Base-by-base conservation (phyloP, 441 rosid species). In the Euphorbia schlechtendalii region DNA sequence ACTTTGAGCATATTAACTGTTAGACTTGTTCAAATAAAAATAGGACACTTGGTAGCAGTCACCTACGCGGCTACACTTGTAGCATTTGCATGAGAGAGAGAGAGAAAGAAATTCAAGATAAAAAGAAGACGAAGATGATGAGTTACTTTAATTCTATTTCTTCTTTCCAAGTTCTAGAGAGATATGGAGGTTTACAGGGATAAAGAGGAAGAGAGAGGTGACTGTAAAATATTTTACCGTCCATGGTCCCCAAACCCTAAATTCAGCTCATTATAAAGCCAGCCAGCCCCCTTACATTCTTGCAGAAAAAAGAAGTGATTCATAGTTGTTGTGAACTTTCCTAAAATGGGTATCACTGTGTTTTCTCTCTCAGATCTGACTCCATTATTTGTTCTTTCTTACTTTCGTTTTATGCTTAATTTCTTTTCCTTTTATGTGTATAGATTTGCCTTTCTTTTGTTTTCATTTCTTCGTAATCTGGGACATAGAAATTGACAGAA, bases 401-500 rank as follows among this genome's bases (percentile, higher is more conserved):
- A 1, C 25, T 40, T 55, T 32, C 12, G 58, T 32, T 48, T 60
- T 61, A 38, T 22, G 3, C 25, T 4, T 36, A 1, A 18, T 5
- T 18, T 8, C 15, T 2, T 21, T 20, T 8, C 4, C 21, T 18
- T 21, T 51, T 51, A 5, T 20, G 30, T 27, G 30, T 27, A 27
- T 27, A 27, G 30, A 27, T 27, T 27, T 27, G 30, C 2, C 55
- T 21, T n/a, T 4, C 27, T 27, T 24, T 8, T 52, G 48, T 56
- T 48, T 51, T 51, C 13, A n/a, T 22, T 21, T 51, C 56, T 52
- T 20, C 56, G 21, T 52, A 5, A 21, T 52, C 65, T 65, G 60
- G 68, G 84, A 64, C 63, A 77, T 63, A 62, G 88, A 89, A 86
- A 73, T 83, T 93, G 97, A 93, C 98, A 90, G 98, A 90, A 93